These are phyloP conservation scores for Parathielavia appendiculata DNA, from an alignment of 495 filamentous ascomycete genomes.

Conservation along the genomic window DNA sequence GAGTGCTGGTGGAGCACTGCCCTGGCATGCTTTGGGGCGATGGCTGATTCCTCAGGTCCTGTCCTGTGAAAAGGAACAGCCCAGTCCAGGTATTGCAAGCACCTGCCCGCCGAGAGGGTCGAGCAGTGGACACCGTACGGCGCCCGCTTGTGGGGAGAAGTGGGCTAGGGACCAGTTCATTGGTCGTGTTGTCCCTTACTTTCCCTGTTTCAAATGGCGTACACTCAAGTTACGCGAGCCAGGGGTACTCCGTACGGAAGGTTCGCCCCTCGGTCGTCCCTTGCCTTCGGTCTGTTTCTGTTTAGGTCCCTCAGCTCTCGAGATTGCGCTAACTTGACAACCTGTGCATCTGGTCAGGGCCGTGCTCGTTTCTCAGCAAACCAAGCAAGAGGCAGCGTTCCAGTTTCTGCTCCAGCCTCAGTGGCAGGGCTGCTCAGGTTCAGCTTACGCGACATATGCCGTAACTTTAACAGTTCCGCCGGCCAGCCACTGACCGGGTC, in stretches of 20 bases:
- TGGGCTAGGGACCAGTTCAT: constrained; percentile 14
- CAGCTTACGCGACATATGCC: background rate
- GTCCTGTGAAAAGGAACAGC: constrained; percentile 7
- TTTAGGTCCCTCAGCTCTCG: constrained; percentile 20
- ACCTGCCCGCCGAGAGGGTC: background rate
- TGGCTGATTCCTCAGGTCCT: constrained; percentile 8
- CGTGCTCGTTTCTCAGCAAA: background rate
- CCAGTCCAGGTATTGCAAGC: too few relatives aligned
- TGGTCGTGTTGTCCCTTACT: constrained; percentile 13
- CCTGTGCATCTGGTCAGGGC: constrained; percentile 13
- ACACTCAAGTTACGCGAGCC: constrained; percentile 14
- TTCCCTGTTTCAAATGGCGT: constrained; percentile 27
- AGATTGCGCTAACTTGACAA: constrained; percentile 17
- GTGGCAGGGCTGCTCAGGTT: background rate
- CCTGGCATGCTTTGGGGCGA: background rate
- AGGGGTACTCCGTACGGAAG: background rate
- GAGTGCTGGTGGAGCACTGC: constrained; percentile 3
- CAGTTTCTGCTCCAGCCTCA: constrained; percentile 1
- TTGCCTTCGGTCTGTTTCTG: constrained; percentile 32
- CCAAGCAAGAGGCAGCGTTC: background rate
- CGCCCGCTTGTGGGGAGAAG: constrained; percentile 21
- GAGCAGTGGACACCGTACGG: constrained; percentile 7
- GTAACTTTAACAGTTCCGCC: background rate
- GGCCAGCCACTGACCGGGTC: constrained; percentile 2
- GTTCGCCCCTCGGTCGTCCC: constrained; percentile 19